phyloP scores from a whole-genome alignment of 2,329 filamentous ascomycete species.

The Bertia moriformis region DNA sequence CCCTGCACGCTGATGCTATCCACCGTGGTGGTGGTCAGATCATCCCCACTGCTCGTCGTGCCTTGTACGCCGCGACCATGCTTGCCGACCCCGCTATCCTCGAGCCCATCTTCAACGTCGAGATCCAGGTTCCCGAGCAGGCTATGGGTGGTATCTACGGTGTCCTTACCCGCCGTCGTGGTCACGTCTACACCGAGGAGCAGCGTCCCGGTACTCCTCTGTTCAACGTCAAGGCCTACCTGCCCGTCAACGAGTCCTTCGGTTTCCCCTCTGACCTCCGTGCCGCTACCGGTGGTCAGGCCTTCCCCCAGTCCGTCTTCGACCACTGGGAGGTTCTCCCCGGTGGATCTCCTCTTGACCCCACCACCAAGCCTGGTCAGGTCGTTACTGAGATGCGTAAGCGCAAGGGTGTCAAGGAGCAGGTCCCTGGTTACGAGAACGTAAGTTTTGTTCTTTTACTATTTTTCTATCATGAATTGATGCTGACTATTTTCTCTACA shows the following conservation, averaged over 20 bases:
- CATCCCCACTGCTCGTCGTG: conserved; percentile 95
- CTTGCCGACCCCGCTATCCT: conserved; percentile 81
- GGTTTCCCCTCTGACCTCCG: conserved; percentile 98
- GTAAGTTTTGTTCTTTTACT: conserved; percentile 42
- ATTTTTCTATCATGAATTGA: neutral
- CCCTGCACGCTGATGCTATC: conserved; percentile 97
- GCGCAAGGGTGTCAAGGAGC: conserved; percentile 98
- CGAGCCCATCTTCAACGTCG: conserved; percentile 96
- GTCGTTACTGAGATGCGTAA: conserved; percentile 86
- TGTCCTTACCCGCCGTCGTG: conserved; percentile 92
- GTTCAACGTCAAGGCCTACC: conserved; percentile 97
- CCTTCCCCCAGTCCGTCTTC: conserved; percentile 97
- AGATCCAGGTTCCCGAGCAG: conserved; percentile 96
- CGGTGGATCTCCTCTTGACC: conserved; percentile 81
- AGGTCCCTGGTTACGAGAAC: conserved; percentile 86
- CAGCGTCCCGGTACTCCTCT: conserved; percentile 97
- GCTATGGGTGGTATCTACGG: conserved; percentile 99
- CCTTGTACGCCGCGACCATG: conserved; percentile 83
- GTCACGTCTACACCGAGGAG: conserved; percentile 97
- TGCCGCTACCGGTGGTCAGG: conserved; percentile 83
- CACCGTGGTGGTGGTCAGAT: conserved; percentile 99
- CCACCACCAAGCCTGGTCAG: conserved; percentile 65
- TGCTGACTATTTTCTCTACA: conserved; percentile 31
- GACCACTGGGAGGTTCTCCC: conserved; percentile 96
- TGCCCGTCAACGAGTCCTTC: conserved; percentile 94